Evolutionary conservation across 495 filamentous ascomycete species (phyloP).

Genomic region (Jackrogersella multiformis): DNA sequence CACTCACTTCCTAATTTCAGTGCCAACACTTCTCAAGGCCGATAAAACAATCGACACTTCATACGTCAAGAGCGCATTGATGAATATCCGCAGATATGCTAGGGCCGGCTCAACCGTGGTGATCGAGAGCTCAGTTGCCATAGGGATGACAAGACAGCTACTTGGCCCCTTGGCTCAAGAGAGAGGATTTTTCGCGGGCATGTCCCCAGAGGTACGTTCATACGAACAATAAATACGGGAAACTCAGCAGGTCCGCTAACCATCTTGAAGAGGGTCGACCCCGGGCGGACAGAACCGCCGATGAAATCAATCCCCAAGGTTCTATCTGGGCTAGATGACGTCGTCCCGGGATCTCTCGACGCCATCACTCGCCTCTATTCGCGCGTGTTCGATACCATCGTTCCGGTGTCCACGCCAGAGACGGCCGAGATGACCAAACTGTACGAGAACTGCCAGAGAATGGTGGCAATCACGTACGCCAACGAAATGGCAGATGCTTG

Average conservation of each 20-base stretch:
- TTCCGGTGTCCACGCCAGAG: constrained; percentile 51
- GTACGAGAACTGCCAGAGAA: constrained; percentile 55
- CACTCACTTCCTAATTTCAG: constrained; percentile 51
- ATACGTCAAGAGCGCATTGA: constrained; percentile 43
- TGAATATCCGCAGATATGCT: constrained; percentile 42
- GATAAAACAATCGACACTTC: constrained; percentile 49
- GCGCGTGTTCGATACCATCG: constrained; percentile 45
- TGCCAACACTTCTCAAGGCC: constrained; percentile 48
- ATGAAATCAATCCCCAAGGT: constrained; percentile 48
- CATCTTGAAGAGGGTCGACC: constrained; percentile 48
- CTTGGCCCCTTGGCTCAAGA: constrained; percentile 42
- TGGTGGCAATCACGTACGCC: constrained; percentile 52
- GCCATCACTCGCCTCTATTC: constrained; percentile 46
- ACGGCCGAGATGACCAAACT: constrained; percentile 56
- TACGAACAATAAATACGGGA: background rate
- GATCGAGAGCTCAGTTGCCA: constrained; percentile 51
- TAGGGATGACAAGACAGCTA: constrained; percentile 52
- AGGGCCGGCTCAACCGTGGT: constrained; percentile 47
- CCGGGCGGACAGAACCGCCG: constrained; percentile 45
- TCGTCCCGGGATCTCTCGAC: constrained; percentile 45
- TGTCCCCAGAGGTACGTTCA: constrained; percentile 50
- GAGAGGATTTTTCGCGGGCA: constrained; percentile 45
- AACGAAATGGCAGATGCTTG: constrained; percentile 57
- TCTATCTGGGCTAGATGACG: constrained; percentile 48
- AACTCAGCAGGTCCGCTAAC: constrained; percentile 1